phyloP scores from a whole-genome alignment of 495 filamentous ascomycete genomes.

The Neurospora terricola region DNA sequence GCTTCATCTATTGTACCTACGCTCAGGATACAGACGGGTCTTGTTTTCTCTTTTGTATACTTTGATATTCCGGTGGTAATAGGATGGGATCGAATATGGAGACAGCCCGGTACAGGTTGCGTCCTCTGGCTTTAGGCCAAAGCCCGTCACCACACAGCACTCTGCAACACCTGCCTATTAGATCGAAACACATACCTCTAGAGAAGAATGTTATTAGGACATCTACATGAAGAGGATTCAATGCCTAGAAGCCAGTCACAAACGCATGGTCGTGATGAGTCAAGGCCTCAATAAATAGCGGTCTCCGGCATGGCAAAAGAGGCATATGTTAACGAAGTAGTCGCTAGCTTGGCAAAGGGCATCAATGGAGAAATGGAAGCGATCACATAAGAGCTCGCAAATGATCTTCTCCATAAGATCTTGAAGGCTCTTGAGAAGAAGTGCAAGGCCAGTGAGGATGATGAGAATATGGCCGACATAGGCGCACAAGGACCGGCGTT shows the following conservation, averaged over 20 bases:
- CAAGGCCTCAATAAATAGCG: neutral
- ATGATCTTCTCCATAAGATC: neutral
- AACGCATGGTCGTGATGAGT: neutral
- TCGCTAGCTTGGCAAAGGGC: neutral
- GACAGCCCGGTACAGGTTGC: neutral
- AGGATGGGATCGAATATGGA: neutral
- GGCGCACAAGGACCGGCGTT: too few relatives aligned
- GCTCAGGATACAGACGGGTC: neutral
- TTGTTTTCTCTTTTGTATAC: neutral
- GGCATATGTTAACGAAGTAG: neutral
- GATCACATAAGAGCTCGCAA: neutral
- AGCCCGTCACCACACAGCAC: neutral
- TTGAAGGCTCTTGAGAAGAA: too few relatives aligned
- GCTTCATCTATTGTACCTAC: neutral
- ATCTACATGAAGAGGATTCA: neutral
- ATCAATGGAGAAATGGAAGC: neutral
- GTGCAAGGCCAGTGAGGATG: too few relatives aligned
- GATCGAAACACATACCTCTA: neutral
- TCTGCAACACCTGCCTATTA: neutral
- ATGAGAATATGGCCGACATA: too few relatives aligned
- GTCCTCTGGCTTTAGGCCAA: neutral
- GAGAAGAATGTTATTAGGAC: neutral
- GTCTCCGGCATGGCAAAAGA: neutral
- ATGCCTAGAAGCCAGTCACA: neutral
- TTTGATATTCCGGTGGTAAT: neutral